Evolutionary conservation across 768 basidiomycete species (phyloP), one percentile per base, ranked within the genome.

Genomic region (Hemileccinum impolitum): DNA sequence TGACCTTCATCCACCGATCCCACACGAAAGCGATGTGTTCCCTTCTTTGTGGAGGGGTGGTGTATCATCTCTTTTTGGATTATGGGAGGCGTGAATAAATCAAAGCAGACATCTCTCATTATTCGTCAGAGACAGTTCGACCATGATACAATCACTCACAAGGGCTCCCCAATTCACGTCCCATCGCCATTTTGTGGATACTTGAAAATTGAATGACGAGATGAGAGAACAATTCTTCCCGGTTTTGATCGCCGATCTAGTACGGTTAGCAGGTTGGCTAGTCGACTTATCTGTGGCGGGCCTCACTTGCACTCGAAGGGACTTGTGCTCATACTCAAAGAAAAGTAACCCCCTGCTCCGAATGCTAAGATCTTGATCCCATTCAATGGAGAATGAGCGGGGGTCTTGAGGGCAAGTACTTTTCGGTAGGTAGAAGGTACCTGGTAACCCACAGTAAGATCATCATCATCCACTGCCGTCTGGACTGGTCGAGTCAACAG

Each of bases 321-420:
- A 59, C 66, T 84, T 87, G 56, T 85, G 78, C 25, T 82, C 81
- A 55, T 87, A 89, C 46, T 84, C 78, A 30, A 90, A 80, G 30
- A 70, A 64, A 18, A 90, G 62, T 62, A 77, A 75, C 0, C 76
- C 85, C 26, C 74, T 72, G 34, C 79, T 74, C 37, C 71, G 53
- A 8, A 57, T 51, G 36, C 67, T 62, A 51, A 79, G 82, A 36
- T 79, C 69, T 34, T 73, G 66, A 46, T 85, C 78, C 77, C 81
- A 88, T 66, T 91, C 90, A 5, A 82, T 68, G 0, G 87, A 89
- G 61, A 86, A 91, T 3, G 73, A 70, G 8, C 81, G 77, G 15
- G 73, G 64, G 14, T 57, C 57, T 38, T 65, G 65, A 8, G 59
- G 67, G 8, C 54, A 18, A 17, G 61, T 55, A 35, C 23, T 38